phyloP scores from a whole-genome alignment of 2,329 filamentous ascomycete genomes.

The Byssothecium circinans region DNA sequence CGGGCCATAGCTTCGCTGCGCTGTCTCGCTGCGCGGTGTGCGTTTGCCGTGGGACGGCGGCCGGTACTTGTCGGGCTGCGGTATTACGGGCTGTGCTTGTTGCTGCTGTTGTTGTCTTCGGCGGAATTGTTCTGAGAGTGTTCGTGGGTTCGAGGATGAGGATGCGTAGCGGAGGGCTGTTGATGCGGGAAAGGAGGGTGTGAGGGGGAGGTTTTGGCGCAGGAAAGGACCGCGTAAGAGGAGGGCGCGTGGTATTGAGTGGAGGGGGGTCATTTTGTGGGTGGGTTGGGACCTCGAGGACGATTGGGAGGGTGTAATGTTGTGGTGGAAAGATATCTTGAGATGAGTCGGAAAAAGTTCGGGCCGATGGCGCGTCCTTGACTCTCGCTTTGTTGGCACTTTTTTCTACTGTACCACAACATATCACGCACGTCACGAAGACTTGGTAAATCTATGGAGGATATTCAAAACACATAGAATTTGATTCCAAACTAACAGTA shows the following conservation, averaged over 20 bases:
- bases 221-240: slow-evolving; percentile 31
- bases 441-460: background rate
- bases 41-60: slow-evolving; percentile 85
- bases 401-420: background rate
- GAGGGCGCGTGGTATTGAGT: slow-evolving; percentile 41
- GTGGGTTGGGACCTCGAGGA: slow-evolving; percentile 15
- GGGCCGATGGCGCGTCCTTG: slow-evolving; percentile 11
- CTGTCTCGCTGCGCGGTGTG: slow-evolving; percentile 57
- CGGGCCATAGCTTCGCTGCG: slow-evolving; percentile 74
- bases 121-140: slow-evolving; percentile 35
- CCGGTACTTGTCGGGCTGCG: slow-evolving; percentile 85
- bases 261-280: slow-evolving; percentile 34
- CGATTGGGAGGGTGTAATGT: slow-evolving; percentile 18
- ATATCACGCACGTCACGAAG: background rate
- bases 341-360: slow-evolving; percentile 12
- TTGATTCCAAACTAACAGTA: slow-evolving; percentile 13
- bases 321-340: slow-evolving; percentile 15
- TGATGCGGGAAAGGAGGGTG: slow-evolving; percentile 1
- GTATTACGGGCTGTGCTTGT: slow-evolving; percentile 59
- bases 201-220: slow-evolving; percentile 22
- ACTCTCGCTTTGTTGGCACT: background rate
- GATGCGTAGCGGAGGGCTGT: slow-evolving; percentile 38
- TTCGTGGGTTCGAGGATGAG: slow-evolving; percentile 19
- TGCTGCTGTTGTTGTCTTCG: slow-evolving; percentile 36
- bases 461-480: too few relatives aligned